Evolutionary conservation across 1,284 basidiomycete genomes (phyloP), one percentile per base, ranked within the genome.

Genomic region (Spongispora temasekensis): DNA sequence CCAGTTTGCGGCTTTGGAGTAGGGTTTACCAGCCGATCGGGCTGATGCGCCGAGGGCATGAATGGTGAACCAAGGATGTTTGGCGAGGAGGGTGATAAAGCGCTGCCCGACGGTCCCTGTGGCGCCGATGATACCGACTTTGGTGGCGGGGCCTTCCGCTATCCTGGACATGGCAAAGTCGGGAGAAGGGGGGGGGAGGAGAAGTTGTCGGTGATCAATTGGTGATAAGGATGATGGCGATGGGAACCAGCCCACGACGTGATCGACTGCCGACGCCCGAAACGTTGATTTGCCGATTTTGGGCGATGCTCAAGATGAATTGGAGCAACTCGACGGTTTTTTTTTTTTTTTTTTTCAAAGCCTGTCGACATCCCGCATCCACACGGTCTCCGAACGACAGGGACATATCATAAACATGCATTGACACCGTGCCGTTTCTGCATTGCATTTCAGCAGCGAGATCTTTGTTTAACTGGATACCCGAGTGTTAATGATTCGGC

Each of bases 71-170:
- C 93, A 97, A 0, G 97, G 95, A 75, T 99, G 97, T 13, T 81
- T 75, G 8, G 92, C 83, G 53, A 99, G 90, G 59, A 98, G 88
- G 60, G 90, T 84, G 76, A 99, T 94, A 78, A 99, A 99, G 61
- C 94, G 87, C 77, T 98, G 95, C 25, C 95, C 95, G 59, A 98
- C 95, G 54, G 94, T 97, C 53, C 96, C 97, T 0, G 97, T 99
- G 6, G 97, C 97, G 53, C 97, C 97, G 21, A 99, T 85, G 61
- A 99, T 83, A 65, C 94, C 97, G 65, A 99, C 95, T 67, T 92
- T 91, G 79, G 95, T 76, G 23, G 70, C 5, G 2, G 60, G 67
- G 1, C 25, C 59, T 17, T 74, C 71, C 31, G 63, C 23, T 30
- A 55, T 55, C 52, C 31, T 67, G 59, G 44, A 71, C 68, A 74